Conservation (phyloP, 1,284 basidiomycete genomes). For the Cutaneotrichosporon sp. region DNA sequence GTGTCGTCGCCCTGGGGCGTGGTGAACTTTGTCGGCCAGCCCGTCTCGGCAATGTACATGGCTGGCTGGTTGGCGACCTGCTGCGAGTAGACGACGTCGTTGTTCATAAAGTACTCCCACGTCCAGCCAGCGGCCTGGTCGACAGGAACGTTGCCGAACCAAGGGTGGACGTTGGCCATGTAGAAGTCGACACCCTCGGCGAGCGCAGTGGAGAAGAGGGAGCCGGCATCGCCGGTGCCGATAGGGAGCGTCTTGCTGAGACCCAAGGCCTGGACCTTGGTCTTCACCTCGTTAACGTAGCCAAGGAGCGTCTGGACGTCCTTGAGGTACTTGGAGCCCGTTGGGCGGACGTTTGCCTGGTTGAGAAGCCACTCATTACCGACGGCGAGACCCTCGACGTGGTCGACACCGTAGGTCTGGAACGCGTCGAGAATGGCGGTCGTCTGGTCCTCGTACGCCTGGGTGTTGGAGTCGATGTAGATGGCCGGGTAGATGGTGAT, state of each 20-base stretch:
- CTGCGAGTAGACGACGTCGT: conserved; percentile 58
- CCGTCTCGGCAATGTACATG: conserved; percentile 88
- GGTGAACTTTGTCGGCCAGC: conserved; percentile 69
- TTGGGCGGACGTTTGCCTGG: conserved; percentile 31
- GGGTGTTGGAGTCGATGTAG: conserved; percentile 65
- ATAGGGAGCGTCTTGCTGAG: conserved; percentile 63
- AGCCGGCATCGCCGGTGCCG: conserved; percentile 89
- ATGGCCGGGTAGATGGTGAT: conserved; percentile 84
- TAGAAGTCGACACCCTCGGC: conserved; percentile 70
- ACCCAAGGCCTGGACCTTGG: conserved; percentile 58
- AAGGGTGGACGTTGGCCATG: conserved; percentile 70
- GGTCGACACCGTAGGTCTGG: conserved; percentile 71
- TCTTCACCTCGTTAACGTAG: conserved; percentile 66
- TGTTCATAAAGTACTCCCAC: conserved; percentile 61
- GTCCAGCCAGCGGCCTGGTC: conserved; percentile 70
- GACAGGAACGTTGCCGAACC: conserved; percentile 63
- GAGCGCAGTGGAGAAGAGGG: conserved; percentile 74
- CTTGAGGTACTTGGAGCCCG: conserved; percentile 35
- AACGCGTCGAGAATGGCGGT: conserved; percentile 64
- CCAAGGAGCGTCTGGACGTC: conserved; percentile 59
- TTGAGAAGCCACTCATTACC: conserved; percentile 72
- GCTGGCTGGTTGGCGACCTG: conserved; percentile 64
- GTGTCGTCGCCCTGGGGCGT: conserved; percentile 59
- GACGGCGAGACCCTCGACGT: conserved; percentile 66
- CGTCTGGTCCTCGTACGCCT: conserved; percentile 72